These are phyloP conservation scores for Aspergillus sp. DNA, from an alignment of 2,329 filamentous ascomycete species.

Conservation along the genomic window DNA sequence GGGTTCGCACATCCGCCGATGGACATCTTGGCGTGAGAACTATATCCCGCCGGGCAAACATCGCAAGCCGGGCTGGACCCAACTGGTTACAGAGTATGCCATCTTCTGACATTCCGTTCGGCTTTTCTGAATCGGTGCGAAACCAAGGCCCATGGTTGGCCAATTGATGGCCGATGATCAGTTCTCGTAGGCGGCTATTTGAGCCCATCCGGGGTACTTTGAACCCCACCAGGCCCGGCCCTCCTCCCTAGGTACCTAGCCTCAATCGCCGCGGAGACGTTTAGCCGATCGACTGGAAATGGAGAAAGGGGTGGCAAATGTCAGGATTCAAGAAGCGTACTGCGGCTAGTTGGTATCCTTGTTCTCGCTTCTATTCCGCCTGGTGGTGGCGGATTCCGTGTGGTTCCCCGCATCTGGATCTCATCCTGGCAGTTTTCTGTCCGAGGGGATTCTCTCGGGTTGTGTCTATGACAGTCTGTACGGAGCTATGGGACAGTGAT, in stretches of 20 bases:
- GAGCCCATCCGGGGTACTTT: background rate
- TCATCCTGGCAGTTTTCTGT: background rate
- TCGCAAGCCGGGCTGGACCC: background rate
- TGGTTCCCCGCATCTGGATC: background rate
- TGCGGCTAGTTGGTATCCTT: background rate
- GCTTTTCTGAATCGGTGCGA: background rate
- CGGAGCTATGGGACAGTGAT: too few species aligned
- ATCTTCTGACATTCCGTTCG: background rate
- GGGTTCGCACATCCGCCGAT: background rate
- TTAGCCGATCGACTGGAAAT: background rate
- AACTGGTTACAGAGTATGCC: background rate
- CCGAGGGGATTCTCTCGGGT: background rate
- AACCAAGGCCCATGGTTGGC: background rate
- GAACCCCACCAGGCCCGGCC: background rate
- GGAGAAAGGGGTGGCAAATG: background rate
- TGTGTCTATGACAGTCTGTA: background rate
- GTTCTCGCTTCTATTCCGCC: background rate
- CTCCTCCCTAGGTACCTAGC: background rate
- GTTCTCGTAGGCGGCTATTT: background rate
- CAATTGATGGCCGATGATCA: background rate
- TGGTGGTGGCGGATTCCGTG: background rate
- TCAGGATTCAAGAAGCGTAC: background rate
- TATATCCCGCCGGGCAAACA: background rate
- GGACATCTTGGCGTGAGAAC: background rate
- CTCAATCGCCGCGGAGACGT: background rate